These are phyloP conservation scores for Gymnopilus junonius DNA, from an alignment of 768 basidiomycete species.

Conservation along the genomic window DNA sequence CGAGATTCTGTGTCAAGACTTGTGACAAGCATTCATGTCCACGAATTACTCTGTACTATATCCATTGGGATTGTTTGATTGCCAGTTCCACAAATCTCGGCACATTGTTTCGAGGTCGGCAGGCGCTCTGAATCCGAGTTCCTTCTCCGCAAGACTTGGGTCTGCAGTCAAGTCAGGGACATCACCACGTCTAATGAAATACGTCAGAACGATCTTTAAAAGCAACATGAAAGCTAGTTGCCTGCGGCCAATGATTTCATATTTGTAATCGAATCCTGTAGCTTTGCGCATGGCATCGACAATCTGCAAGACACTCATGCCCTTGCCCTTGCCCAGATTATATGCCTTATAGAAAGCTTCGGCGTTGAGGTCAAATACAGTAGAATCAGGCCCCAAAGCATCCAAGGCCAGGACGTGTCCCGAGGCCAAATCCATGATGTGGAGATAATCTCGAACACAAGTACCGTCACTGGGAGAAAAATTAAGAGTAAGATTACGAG, in stretches of 20 bases:
- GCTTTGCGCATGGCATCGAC: slow-evolving; percentile 93
- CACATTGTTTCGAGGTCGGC: slow-evolving; percentile 91
- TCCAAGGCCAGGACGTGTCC: slow-evolving; percentile 93
- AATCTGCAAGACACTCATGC: slow-evolving; percentile 92
- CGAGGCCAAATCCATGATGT: slow-evolving; percentile 92
- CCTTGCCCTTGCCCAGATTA: slow-evolving; percentile 94
- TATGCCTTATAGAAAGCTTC: slow-evolving; percentile 86
- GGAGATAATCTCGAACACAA: slow-evolving; percentile 95
- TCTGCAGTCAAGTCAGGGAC: slow-evolving; percentile 97
- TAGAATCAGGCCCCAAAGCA: slow-evolving; percentile 67
- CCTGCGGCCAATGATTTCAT: slow-evolving; percentile 90
- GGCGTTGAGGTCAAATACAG: slow-evolving; percentile 58
- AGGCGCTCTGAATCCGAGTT: slow-evolving; percentile 89
- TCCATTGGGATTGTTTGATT: slow-evolving; percentile 87
- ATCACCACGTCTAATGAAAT: slow-evolving; percentile 75
- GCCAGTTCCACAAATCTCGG: slow-evolving; percentile 98
- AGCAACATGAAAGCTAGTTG: slow-evolving; percentile 39
- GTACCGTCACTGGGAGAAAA: slow-evolving; percentile 77
- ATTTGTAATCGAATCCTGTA: slow-evolving; percentile 86
- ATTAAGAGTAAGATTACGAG: slow-evolving; percentile 8
- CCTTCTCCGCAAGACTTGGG: slow-evolving; percentile 86
- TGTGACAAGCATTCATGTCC: not conserved
- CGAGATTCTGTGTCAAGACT: slow-evolving; percentile 9
- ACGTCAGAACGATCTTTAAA: slow-evolving; percentile 7
- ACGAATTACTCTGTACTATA: slow-evolving; percentile 48